Percentiles rank a stretch among this genome's conserved stretches.
Conservation (phyloP, 768 basidiomycete species). For the Tylopilus subfusipes region DNA sequence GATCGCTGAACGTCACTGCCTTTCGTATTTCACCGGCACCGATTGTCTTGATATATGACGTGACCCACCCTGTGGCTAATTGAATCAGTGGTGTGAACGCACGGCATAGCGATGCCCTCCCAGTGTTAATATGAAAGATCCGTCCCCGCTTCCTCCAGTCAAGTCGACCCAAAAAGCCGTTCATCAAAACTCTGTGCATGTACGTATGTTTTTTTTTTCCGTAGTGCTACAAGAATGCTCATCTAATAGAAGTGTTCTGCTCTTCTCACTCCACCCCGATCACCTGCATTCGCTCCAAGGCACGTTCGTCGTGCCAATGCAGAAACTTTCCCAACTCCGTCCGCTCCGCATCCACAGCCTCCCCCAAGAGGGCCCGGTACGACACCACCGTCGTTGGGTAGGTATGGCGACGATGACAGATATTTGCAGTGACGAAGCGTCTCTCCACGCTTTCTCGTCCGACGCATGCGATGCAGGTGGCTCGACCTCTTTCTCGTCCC, state of each 20-base stretch:
- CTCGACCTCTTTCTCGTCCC: background rate
- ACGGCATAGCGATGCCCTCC: too few relatives aligned
- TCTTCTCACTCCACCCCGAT: background rate
- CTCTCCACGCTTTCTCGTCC: conserved; percentile 2
- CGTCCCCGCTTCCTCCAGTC: too few relatives aligned
- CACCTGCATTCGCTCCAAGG: conserved; percentile 10
- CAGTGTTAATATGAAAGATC: too few relatives aligned
- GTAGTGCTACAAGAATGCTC: background rate
- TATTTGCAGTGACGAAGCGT: conserved; percentile 31
- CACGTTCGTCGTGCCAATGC: conserved; percentile 25
- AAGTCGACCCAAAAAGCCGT: too few relatives aligned
- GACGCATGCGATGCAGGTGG: background rate
- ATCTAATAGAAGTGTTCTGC: background rate
- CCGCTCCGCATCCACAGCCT: conserved; percentile 11
- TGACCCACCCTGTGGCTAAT: too few relatives aligned
- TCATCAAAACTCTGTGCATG: too few relatives aligned
- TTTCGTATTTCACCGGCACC: too few relatives aligned
- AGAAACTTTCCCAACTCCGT: conserved; percentile 35
- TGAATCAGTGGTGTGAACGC: too few relatives aligned
- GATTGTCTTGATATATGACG: too few relatives aligned
- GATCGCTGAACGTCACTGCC: too few relatives aligned
- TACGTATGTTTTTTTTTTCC: too few relatives aligned
- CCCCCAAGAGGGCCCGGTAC: background rate
- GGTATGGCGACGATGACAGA: conserved; percentile 44
- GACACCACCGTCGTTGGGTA: conserved; percentile 2